Evolutionary conservation across 2,329 filamentous ascomycete species (phyloP).

Genomic region (Xylaria sp.): DNA sequence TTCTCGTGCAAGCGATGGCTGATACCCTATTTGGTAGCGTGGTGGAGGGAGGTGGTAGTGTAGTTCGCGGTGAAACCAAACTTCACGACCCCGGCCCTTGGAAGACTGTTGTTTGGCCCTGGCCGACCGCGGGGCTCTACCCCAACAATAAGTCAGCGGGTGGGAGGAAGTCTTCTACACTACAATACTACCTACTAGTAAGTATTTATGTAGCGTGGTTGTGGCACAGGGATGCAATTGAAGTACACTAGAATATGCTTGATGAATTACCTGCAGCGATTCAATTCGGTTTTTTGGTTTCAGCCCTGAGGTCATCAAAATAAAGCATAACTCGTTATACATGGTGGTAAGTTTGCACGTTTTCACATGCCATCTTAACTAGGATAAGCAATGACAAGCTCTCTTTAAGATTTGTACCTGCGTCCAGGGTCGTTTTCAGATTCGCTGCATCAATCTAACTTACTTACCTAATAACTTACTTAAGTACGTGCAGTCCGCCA

Average conservation of each 20-base stretch:
- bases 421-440: not conserved
- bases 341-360: no score
- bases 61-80: slow-evolving; percentile 24
- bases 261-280: no score
- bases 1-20: not conserved
- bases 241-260: not conserved
- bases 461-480: no score
- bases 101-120: not conserved
- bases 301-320: no score
- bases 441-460: no score
- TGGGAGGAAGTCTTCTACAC: not conserved
- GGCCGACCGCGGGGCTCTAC: not conserved
- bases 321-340: no score
- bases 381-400: not conserved
- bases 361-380: not conserved
- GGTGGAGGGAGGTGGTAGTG: not conserved
- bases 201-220: no score
- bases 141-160: not conserved
- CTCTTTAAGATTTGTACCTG: not conserved
- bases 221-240: not conserved
- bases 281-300: no score
- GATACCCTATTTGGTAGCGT: not conserved
- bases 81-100: slow-evolving; percentile 2
- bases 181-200: no score
- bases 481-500: no score